Evolutionary conservation across 441 rosid species (phyloP).

Genomic region (Gossypium gossypioides): DNA sequence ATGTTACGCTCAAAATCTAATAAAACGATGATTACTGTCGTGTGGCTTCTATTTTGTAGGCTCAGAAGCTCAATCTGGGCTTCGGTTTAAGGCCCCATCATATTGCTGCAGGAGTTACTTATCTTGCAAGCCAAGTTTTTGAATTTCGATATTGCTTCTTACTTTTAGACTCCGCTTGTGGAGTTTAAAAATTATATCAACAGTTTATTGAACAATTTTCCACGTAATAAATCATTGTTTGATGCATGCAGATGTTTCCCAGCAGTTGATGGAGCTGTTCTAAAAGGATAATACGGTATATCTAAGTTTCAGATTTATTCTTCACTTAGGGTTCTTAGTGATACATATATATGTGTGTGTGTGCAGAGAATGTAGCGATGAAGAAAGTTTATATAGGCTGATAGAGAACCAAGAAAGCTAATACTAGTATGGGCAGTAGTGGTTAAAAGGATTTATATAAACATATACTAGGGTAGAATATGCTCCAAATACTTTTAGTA

Average conservation of each 20-base stretch:
- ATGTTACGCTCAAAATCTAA: neutral
- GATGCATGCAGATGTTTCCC: conserved; percentile 46
- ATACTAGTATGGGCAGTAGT: neutral
- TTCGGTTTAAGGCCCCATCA: conserved; percentile 69
- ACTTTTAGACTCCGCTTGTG: neutral
- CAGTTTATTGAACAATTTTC: too few species aligned
- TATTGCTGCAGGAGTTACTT: conserved; percentile 79
- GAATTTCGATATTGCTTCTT: conserved; percentile 41
- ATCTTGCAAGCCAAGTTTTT: conserved; percentile 59
- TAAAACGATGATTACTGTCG: neutral
- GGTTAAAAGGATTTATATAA: neutral
- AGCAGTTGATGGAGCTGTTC: conserved; percentile 69
- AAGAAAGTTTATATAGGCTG: neutral
- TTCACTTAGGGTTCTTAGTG: neutral
- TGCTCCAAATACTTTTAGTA: too few species aligned
- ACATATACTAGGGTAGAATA: too few species aligned
- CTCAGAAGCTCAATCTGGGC: conserved; percentile 79
- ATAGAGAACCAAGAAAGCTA: neutral
- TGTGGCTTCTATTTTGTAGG: conserved; percentile 34
- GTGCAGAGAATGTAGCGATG: neutral
- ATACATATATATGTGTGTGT: neutral
- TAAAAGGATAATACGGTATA: conserved; percentile 9
- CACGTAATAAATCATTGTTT: neutral
- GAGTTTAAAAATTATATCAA: neutral
- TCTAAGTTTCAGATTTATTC: neutral